These are phyloP conservation scores for Capsella bursapastoris DNA, from an alignment of 345 rosid genomes.

Conservation along the genomic window DNA sequence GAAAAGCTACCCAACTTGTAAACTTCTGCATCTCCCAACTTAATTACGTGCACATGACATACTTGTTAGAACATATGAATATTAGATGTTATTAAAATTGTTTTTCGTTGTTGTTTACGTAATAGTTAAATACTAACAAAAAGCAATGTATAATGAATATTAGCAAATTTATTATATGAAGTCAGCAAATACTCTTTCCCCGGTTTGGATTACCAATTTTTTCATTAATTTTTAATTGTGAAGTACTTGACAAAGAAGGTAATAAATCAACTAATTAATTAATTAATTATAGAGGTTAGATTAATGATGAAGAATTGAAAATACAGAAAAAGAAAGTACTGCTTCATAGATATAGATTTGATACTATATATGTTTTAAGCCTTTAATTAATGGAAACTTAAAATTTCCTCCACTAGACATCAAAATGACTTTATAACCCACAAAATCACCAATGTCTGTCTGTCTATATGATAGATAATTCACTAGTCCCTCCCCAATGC, in stretches of 20 bases:
- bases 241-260: background rate
- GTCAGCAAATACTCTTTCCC: background rate
- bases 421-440: background rate
- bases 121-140: background rate
- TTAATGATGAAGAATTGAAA: background rate
- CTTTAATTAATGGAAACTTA: background rate
- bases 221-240: background rate
- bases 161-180: background rate
- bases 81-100: too few species aligned
- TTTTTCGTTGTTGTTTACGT: background rate
- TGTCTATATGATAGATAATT: too few species aligned
- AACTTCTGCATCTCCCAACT: too few species aligned
- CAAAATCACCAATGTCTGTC: background rate
- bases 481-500: constrained; percentile 17
- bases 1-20: background rate
- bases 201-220: background rate
- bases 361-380: background rate
- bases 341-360: background rate
- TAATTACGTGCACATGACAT: background rate
- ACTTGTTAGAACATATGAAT: background rate
- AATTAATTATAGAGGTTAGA: background rate
- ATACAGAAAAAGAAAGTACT: background rate
- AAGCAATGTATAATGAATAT: background rate
- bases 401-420: background rate
- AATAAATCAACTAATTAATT: background rate